Base-by-base conservation (phyloP, 2,329 filamentous ascomycete genomes). In the Penicillium sp. region DNA sequence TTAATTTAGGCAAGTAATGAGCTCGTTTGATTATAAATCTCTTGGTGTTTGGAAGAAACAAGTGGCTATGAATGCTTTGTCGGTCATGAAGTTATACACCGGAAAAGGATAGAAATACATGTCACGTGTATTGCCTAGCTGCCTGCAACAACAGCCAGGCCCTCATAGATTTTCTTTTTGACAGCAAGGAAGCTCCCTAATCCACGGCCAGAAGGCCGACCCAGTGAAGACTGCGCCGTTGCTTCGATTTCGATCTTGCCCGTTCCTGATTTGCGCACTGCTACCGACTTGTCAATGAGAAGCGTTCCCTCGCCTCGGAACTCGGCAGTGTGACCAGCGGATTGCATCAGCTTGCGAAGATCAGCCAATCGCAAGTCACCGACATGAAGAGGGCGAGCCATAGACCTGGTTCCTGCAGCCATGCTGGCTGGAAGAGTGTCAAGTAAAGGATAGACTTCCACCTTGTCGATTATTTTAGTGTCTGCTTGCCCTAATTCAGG, bases 251-350 rank as follows among this genome's bases (percentile, higher is more conserved):
- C 91, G 61, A 96, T 88, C 59, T 80, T 83, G 0, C 90, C 90
- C n/a, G 85, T 85, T 1, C 82, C 84, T 41, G 85, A 87, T 75
- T 98, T 97, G 53, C 88, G 78, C 40, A 98, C 89, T 4, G 89
- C 87, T 6, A 97, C 90, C 9, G 81, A 80, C 2, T 88, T 87
- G 64, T 97, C 91, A 49, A 98, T 84, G 9, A 98, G 78, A 50
- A 98, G 74, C 8, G 86, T 94, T 54, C 93, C 93, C 69, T 97
- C 91, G 43, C 93, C 93, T 43, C 88, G 79, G 69, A 97, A 96
- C 68, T 96, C 93, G 1, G 91, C 91, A 13, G 81, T 83, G 71
- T 96, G 89, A 0, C 90, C 89, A 3, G 84, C 79, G 13, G 79
- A 76, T 61, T 88, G 84, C 82, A 98, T 87, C 19, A 90, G 79